Evolutionary conservation across 306 rosid genomes (phyloP), one percentile per base, ranked within the genome.

Genomic region (Vigna hirtella): DNA sequence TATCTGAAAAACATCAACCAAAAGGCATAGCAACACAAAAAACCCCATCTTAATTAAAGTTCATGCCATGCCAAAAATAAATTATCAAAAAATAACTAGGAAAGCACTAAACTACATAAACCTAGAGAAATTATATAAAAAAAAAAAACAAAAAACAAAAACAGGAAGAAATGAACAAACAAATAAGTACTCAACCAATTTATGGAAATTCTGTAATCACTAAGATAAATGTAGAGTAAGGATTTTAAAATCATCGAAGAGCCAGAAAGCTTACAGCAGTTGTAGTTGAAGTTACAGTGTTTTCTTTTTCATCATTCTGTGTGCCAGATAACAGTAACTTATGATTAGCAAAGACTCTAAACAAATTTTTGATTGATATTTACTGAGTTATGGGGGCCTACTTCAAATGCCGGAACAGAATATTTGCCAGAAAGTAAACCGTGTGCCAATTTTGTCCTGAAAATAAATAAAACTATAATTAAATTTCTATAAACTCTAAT

Each of bases 361-460:
- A 61, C 53, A 66, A 48, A 24, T 53, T 34, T 65, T 55, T 18
- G 28, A 63, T 34, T 68, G 68, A 70, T 78, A 70, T 65, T 36
- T 24, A 48, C 24, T 43, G 5, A 69, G 15, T 8, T 43, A 76
- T 12, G 30, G 49, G 30, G 22, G 20, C 85, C 65, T 80, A 92
- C 97, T 93, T 89, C 92, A 52, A 66, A 6, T 68, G 86, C 86
- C 12, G 91, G 97, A 81, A 87, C 26, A 67, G 96, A 93, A 84
- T 93, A 93, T 89, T 89, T 90, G 51, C 97, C 96, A 72, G 97
- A 90, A 22, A 93, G 89, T 85, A 90, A 77, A 83, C 97, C 96
- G 72, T 93, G 97, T 1, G 86, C 96, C 83, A 93, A 68, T 80
- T 93, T 93, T 14, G 96, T 89, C 86, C 97, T 92, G 88, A 13